Base-by-base conservation (phyloP, 805 yeast species). In the Yarrowia deformans region DNA sequence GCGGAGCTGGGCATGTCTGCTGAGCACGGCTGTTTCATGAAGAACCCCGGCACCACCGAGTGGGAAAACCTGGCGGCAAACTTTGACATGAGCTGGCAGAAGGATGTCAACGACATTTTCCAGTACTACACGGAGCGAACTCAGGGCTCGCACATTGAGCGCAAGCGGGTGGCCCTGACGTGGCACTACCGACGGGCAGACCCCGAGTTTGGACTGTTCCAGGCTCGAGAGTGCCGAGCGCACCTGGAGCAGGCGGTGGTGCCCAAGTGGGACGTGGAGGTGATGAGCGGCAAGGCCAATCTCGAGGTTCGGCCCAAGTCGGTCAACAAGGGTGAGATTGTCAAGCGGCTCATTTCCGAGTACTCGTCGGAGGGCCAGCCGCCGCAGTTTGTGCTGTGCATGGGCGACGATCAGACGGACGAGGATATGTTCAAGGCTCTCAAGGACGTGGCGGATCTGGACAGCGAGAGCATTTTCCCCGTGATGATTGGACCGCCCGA, bases 101-200 rank as follows among this genome's bases (percentile, higher is more conserved):
- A 79, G n/a, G 87, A 86, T 69, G 98, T 93, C 16, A 87, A 87
- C 68, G 88, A 87, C 35, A 86, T 91, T 3, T 91, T 90, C 81
- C 85, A 81, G 67, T 81, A 86, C 56, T 93, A 87, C 78, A 92
- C 97, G 0, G 94, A 89, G 56, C 88, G 88, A 72, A 95, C 99
- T 0, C 97, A 97, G 1, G 98, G 98, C 8, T 84, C 97, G 0
- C 84, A 84, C 72, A 88, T 90, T 64, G 99, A 95, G 79, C 84
- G 84, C 74, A 95, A 95, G 78, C 88, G 92, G 74, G 97, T 94
- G 18, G 98, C 99, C 0, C 80, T 95, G 67, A 94, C 98, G 1
- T 95, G 99, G 99, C 99, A 95, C 79, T 95, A 94, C 77, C 86
- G 99, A 74, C 85, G 96, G 68, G 87, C 97, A 1, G 99, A 93